A percentile compares a stretch with the other conserved stretches of the same genome.
Conservation (phyloP, 2,329 filamentous ascomycete genomes). For the Paecilomyces variotii region DNA sequence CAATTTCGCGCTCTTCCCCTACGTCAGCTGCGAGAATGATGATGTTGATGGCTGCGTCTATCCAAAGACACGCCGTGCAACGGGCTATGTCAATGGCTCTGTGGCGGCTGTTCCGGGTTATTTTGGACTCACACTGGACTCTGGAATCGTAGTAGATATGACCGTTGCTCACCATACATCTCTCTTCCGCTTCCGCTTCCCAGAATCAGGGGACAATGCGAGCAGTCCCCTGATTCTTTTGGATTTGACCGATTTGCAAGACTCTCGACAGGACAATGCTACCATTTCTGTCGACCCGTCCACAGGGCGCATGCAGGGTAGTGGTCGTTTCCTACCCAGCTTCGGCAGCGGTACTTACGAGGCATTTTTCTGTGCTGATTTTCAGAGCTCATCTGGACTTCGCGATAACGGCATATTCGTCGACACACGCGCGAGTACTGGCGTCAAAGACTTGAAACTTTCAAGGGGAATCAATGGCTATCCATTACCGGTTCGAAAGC, state of each 20-base stretch:
- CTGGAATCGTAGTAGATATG: slow-evolving; percentile 56
- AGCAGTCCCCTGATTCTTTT: slow-evolving; percentile 53
- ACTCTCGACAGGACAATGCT: slow-evolving; percentile 53
- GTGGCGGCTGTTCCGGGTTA: slow-evolving; percentile 57
- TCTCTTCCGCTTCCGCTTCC: slow-evolving; percentile 59
- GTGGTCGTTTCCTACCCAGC: slow-evolving; percentile 53
- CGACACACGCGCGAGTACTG: slow-evolving; percentile 50
- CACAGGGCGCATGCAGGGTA: slow-evolving; percentile 56
- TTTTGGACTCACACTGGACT: slow-evolving; percentile 53
- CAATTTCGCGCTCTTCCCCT: slow-evolving; percentile 65
- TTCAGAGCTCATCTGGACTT: slow-evolving; percentile 45
- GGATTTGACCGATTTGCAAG: slow-evolving; percentile 56
- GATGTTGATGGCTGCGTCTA: slow-evolving; percentile 56
- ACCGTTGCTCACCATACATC: slow-evolving; percentile 56
- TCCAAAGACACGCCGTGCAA: slow-evolving; percentile 45
- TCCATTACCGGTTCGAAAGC: slow-evolving; percentile 31
- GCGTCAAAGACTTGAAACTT: slow-evolving; percentile 47
- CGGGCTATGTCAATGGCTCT: slow-evolving; percentile 40
- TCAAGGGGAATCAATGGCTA: slow-evolving; percentile 52
- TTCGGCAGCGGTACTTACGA: slow-evolving; percentile 56
- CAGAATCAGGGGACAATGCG: slow-evolving; percentile 20
- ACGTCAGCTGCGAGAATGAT: slow-evolving; percentile 52
- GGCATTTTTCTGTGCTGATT: slow-evolving; percentile 61
- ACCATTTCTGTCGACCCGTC: slow-evolving; percentile 48
- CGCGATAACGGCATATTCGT: slow-evolving; percentile 56